Conservation (phyloP, 345 rosid genomes). For the Rhodamnia rubescens region DNA sequence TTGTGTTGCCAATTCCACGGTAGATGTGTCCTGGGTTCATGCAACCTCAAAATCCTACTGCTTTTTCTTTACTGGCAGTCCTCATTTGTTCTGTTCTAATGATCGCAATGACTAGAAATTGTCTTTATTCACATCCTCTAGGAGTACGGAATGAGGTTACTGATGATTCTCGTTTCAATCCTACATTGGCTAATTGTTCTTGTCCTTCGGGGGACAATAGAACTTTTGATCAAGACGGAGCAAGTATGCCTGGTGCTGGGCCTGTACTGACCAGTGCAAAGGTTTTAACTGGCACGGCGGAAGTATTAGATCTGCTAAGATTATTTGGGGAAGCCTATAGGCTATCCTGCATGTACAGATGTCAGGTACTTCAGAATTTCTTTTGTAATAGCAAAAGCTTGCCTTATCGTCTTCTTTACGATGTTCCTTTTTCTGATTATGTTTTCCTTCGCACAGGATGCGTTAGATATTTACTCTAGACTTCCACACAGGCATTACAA, state of each 20-base stretch:
- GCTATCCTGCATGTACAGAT: slow-evolving; percentile 71
- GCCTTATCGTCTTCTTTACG: not conserved
- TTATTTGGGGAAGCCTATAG: slow-evolving; percentile 89
- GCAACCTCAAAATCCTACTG: not conserved
- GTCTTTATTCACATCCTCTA: slow-evolving; percentile 11
- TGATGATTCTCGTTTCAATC: slow-evolving; percentile 67
- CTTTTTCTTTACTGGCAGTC: not conserved
- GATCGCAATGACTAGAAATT: not conserved
- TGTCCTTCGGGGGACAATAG: slow-evolving; percentile 36
- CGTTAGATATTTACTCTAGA: slow-evolving; percentile 60
- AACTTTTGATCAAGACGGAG: slow-evolving; percentile 55
- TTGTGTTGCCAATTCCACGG: not conserved
- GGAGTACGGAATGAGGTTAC: slow-evolving; percentile 61
- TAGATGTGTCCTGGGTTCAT: not conserved
- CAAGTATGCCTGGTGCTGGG: slow-evolving; percentile 36
- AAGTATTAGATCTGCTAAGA: slow-evolving; percentile 69
- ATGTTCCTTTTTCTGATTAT: not conserved
- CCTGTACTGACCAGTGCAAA: slow-evolving; percentile 30
- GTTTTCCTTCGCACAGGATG: slow-evolving; percentile 51
- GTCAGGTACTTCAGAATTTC: slow-evolving; percentile 46
- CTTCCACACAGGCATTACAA: slow-evolving; percentile 83
- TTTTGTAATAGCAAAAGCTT: not conserved
- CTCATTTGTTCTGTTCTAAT: not conserved
- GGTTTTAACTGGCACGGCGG: slow-evolving; percentile 55
- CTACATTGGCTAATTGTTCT: slow-evolving; percentile 34